A percentile compares a stretch with the other conserved stretches of the same genome.
Evolutionary conservation across 2,329 filamentous ascomycete genomes (phyloP).

Genomic region (Chaetomium globosum): DNA sequence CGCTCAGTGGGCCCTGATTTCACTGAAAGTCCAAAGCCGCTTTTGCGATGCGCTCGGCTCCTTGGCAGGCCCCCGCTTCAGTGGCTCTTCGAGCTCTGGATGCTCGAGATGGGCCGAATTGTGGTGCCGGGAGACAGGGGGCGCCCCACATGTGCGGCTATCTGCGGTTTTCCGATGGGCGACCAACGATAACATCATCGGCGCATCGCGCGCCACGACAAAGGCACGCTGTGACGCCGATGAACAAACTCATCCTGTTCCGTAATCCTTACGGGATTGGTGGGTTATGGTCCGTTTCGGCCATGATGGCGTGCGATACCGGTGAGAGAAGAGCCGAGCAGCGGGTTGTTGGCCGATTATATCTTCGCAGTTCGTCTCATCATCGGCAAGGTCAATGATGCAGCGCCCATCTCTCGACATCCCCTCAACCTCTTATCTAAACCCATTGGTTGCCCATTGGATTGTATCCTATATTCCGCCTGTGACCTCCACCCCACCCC

Average conservation of each 20-base stretch:
- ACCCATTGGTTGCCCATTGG: not conserved
- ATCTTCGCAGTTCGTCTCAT: conserved; percentile 21
- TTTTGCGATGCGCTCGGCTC: conserved; percentile 2
- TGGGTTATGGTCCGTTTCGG: conserved; percentile 11
- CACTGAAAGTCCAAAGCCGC: not conserved
- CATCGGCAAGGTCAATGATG: not conserved
- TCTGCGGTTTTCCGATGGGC: conserved; percentile 38
- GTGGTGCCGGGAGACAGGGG: conserved; percentile 28
- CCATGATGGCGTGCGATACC: conserved; percentile 27
- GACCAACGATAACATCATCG: conserved; percentile 36
- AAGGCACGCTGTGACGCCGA: conserved; percentile 27
- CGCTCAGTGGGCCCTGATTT: not conserved
- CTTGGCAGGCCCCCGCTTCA: conserved; percentile 28
- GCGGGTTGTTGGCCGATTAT: conserved; percentile 14
- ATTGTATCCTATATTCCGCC: not conserved
- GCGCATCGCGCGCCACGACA: conserved; percentile 32
- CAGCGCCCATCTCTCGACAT: not conserved
- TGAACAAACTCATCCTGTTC: conserved; percentile 25
- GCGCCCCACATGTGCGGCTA: conserved; percentile 35
- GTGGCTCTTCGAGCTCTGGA: conserved; percentile 4
- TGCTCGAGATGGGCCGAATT: conserved; percentile 19
- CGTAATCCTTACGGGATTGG: conserved; percentile 19
- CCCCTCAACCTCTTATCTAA: not conserved
- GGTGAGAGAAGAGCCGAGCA: conserved; percentile 16
- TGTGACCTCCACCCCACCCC: not conserved